Evolutionary conservation across 805 yeast genomes (phyloP), one percentile per base, ranked within the genome.

Genomic region (Metschnikowia picachoensis): DNA sequence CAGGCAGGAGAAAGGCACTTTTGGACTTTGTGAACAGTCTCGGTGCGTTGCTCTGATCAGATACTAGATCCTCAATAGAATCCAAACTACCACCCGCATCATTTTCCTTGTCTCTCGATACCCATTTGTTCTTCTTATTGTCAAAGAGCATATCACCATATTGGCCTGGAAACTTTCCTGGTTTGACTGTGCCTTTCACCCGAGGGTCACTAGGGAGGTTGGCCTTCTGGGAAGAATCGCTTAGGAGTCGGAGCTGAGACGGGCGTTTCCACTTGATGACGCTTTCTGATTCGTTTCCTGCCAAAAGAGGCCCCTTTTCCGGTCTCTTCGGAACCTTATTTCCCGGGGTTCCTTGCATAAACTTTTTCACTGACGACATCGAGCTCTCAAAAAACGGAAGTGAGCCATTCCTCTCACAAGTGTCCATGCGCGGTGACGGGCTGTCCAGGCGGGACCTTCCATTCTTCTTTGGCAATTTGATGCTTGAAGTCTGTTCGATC

Each of bases 61-160:
- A 36, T 7, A 38, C 37, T 30, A 71, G 57, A 51, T 68, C 73
- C 39, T 71, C 74, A 25, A 72, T 71, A 10, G 66, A 63, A 37
- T 70, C 76, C 37, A 72, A 58, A 39, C 68, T 65, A 6, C 61
- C 66, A 3, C 41, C 49, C 29, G 38, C 27, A 8, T 55, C 57
- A 33, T 60, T 58, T 38, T 61, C 66, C 42, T 60, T 60, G 25
- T 57, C 58, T 25, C 53, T 54, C 3, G 58, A 49, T 12, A 64
- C 47, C 73, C 73, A 68, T 41, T 53, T 57, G 35, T 62, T 60
- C 37, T 62, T 58, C n/a, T 50, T 53, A 17, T 53, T 53, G 47
- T 67, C 73, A 20, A 66, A 54, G 2, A 61, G 49, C 72, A 68
- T 68, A 35, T 64, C 60, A 17, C 68, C 70, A 50, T 68, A 69